Evolutionary conservation across 1,139 yeast species (phyloP), one percentile per base, ranked within the genome.

Genomic region (Debaryomycetaceae sp.): DNA sequence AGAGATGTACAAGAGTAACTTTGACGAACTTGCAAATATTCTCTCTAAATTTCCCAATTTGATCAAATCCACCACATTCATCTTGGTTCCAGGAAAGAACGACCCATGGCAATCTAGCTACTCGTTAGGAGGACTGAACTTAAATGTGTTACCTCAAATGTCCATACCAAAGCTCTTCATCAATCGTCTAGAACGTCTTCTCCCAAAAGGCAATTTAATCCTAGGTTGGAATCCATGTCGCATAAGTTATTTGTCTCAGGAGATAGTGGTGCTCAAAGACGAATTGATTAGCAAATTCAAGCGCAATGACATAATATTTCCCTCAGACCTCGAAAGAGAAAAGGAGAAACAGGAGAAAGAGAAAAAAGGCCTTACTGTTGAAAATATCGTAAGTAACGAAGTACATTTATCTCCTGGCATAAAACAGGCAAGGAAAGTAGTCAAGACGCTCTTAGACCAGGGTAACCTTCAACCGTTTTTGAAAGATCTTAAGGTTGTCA

Each of bases 71-170:
- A 61, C 67, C 33, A 77, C 79, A 34, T 62, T 87, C 37, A 64
- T 87, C 2, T 76, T 92, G 44, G 69, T 91, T 1, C 97, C 98
- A 0, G 98, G 98, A 0, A 79, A 80, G 34, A 85, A 87, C 50
- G 98, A 92, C 59, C 97, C 97, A 0, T 92, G 98, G 98, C 82
- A 82, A 35, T 80, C 94, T 0, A 72, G 83, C 35, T 77, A 75
- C 38, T 76, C 87, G 0, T 70, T 83, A 33, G 94, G 94, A 3
- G 58, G 70, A 7, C 74, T 88, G 0, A 69, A 79, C 17, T 70
- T 84, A 33, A 61, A 76, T 8, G 56, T 75, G 24, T 77, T 87
- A 69, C 98, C 98, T 0, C 84, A 83, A 51, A 67, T 71, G 28
- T 71, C 80, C 0, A 73, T 92, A 4, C 96, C 98, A 0, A 66